These are phyloP conservation scores for Neopestalotiopsis rosae DNA, from an alignment of 2,329 filamentous ascomycete species.

Conservation along the genomic window DNA sequence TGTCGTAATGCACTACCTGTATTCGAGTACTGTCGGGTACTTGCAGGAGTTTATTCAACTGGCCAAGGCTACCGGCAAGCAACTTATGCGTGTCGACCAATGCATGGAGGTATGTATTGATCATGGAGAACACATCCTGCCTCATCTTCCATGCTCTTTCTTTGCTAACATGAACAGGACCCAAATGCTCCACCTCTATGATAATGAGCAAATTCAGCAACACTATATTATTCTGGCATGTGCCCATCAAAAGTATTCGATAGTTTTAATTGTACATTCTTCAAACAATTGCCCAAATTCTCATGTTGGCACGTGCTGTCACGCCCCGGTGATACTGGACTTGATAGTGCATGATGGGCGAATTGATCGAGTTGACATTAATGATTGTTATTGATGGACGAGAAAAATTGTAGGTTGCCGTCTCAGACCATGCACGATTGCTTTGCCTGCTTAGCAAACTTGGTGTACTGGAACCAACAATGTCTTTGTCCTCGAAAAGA, in stretches of 20 bases:
- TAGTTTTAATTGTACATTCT: constrained; percentile 2
- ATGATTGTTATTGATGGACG: too few species aligned
- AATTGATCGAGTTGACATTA: too few species aligned
- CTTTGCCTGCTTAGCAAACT: too few species aligned
- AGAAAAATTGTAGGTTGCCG: too few species aligned
- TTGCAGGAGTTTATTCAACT: constrained; percentile 68
- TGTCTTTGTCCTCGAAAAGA: constrained; percentile 3
- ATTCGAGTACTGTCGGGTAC: constrained; percentile 67
- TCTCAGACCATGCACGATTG: too few species aligned
- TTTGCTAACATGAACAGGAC: neutral
- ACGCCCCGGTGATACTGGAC: too few species aligned
- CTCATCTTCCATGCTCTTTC: neutral
- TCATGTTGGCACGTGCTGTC: too few species aligned
- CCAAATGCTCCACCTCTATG: neutral
- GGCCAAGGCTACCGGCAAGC: constrained; percentile 67
- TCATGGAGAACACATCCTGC: constrained; percentile 35
- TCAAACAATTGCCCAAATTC: neutral
- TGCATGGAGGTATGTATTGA: constrained; percentile 59
- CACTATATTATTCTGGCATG: neutral
- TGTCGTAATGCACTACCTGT: constrained; percentile 74
- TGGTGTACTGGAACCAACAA: neutral
- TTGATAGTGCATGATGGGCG: too few species aligned
- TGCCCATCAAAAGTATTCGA: neutral
- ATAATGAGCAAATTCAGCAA: neutral
- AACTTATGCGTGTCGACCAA: constrained; percentile 70